Conservation (phyloP, 805 yeast species). For the Vanderwaltozyma polyspora region DNA sequence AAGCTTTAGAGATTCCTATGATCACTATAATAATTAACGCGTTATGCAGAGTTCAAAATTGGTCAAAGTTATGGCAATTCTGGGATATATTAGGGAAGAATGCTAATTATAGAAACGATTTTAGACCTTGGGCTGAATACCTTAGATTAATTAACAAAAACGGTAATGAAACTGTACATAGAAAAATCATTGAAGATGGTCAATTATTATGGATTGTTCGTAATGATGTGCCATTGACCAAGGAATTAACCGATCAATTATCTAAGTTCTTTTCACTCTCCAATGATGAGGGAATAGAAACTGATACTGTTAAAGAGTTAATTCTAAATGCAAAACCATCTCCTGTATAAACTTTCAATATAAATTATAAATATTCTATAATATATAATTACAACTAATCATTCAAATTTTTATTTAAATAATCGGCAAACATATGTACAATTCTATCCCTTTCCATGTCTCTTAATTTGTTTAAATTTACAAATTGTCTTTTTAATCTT, state of each 20-base stretch:
- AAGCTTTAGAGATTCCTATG: slow-evolving; percentile 4
- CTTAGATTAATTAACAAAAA: slow-evolving; percentile 11
- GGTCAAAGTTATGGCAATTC: slow-evolving; percentile 14
- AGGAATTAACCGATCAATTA: slow-evolving; percentile 9
- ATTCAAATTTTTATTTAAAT: slow-evolving; percentile 51
- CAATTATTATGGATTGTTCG: slow-evolving; percentile 19
- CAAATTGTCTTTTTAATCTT: slow-evolving; percentile 71
- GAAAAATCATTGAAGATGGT: slow-evolving; percentile 12
- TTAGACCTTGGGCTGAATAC: slow-evolving; percentile 20
- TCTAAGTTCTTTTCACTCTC: slow-evolving; percentile 6
- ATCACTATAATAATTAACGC: slow-evolving; percentile 11
- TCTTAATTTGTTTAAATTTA: slow-evolving; percentile 71
- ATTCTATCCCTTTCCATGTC: slow-evolving; percentile 62
- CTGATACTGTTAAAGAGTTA: neutral
- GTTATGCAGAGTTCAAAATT: slow-evolving; percentile 12
- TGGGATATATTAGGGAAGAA: slow-evolving; percentile 15
- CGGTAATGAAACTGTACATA: slow-evolving; percentile 9
- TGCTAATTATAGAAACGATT: slow-evolving; percentile 9
- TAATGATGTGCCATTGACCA: slow-evolving; percentile 11
- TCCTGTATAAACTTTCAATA: no score
- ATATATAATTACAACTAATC: slow-evolving; percentile 1
- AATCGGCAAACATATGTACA: slow-evolving; percentile 64
- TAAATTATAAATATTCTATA: neutral
- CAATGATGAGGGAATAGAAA: neutral
- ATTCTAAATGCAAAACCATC: no score